Evolutionary conservation across 345 rosid genomes (phyloP).

Genomic region (Salix arbutifolia): DNA sequence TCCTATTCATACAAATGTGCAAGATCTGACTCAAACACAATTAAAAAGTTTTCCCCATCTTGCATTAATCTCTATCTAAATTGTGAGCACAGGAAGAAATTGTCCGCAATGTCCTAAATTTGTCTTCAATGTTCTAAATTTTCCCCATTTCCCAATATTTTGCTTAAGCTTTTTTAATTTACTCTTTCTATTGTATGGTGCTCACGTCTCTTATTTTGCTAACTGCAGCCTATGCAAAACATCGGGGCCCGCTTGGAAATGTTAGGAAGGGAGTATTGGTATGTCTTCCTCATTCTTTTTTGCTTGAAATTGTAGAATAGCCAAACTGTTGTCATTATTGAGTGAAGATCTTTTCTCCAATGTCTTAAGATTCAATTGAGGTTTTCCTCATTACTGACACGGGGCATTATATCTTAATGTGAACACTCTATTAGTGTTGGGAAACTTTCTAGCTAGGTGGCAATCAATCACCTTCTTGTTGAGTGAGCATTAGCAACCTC

Average conservation of each 20-base stretch:
- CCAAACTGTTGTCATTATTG: neutral
- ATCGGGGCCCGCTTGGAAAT: slow-evolving; percentile 87
- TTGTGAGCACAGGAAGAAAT: neutral
- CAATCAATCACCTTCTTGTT: too few relatives aligned
- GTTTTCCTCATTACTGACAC: neutral
- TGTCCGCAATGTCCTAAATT: neutral
- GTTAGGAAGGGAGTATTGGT: slow-evolving; percentile 99
- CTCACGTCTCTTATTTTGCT: slow-evolving; percentile 11
- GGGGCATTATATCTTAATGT: neutral
- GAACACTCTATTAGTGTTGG: neutral
- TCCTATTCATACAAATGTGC: too few relatives aligned
- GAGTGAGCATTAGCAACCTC: too few relatives aligned
- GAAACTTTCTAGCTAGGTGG: too few relatives aligned
- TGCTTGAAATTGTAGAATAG: neutral
- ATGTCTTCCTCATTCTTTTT: slow-evolving; percentile 9
- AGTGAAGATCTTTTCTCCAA: neutral
- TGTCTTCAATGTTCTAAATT: neutral
- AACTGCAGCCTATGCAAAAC: slow-evolving; percentile 71
- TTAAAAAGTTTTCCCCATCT: neutral
- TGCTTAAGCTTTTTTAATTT: neutral
- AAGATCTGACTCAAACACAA: neutral
- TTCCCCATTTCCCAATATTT: neutral
- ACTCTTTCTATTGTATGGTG: neutral
- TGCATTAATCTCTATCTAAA: neutral
- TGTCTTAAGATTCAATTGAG: neutral